phyloP scores from a whole-genome alignment of 768 basidiomycete genomes.

The Mycena haematopus region DNA sequence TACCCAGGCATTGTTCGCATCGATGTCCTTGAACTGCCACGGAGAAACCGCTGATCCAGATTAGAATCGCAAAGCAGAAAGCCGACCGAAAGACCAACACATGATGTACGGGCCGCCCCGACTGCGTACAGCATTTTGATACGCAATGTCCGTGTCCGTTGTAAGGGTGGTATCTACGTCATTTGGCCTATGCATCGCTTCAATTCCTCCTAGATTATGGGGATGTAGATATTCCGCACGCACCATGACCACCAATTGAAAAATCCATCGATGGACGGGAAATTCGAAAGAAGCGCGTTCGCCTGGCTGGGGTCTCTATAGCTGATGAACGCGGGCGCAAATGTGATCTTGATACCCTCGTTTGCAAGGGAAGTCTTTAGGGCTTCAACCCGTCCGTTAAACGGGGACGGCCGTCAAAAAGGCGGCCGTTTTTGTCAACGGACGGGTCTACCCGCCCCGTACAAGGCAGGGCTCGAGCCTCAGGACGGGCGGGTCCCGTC shows the following conservation, averaged over 20 bases:
- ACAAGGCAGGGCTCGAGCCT: no score
- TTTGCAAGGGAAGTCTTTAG: conserved; percentile 24
- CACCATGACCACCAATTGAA: conserved; percentile 45
- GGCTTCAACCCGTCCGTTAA: no score
- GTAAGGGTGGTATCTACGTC: conserved; percentile 33
- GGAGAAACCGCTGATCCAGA: conserved; percentile 34
- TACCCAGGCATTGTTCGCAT: conserved; percentile 33
- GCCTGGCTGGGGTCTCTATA: conserved; percentile 34
- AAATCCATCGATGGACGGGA: conserved; percentile 39
- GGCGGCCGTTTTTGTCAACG: no score
- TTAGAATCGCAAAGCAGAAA: not conserved
- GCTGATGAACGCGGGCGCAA: conserved; percentile 40
- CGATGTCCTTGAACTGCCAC: conserved; percentile 36
- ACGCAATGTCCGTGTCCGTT: conserved; percentile 37
- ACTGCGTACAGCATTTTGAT: conserved; percentile 29
- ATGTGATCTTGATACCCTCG: conserved; percentile 37
- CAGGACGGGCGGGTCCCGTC: no score
- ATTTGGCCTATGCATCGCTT: conserved; percentile 23
- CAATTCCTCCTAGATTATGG: no score
- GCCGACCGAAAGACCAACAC: conserved; percentile 26
- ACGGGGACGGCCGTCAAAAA: no score
- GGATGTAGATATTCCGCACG: not conserved
- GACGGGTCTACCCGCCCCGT: no score
- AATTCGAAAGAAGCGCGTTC: conserved; percentile 30
- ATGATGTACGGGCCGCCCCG: conserved; percentile 38